A percentile compares a stretch with the other conserved stretches of the same genome.
Evolutionary conservation across 768 basidiomycete species (phyloP).

Genomic region (Termitomyces sp.): DNA sequence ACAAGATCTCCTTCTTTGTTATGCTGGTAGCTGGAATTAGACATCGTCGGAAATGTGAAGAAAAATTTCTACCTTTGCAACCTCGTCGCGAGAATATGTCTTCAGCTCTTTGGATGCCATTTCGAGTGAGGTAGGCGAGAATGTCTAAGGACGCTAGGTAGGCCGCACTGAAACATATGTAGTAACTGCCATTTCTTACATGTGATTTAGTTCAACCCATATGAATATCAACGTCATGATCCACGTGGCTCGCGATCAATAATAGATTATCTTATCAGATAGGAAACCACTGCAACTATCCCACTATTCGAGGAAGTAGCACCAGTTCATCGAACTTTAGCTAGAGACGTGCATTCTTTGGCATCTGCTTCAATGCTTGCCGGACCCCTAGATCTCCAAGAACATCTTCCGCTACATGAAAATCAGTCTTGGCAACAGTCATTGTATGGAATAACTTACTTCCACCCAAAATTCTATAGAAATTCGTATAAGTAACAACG

Average conservation of each 20-base stretch:
- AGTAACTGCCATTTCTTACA: neutral
- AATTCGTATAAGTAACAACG: neutral
- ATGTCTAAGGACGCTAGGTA: neutral
- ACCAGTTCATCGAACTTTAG: too few species aligned
- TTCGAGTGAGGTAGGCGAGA: neutral
- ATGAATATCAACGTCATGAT: neutral
- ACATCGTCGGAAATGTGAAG: neutral
- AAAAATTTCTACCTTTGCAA: conserved; percentile 33
- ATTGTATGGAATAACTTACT: conserved; percentile 10
- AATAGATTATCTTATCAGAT: neutral
- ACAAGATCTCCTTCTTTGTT: conserved; percentile 70
- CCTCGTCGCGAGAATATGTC: conserved; percentile 35
- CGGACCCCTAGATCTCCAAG: conserved; percentile 58
- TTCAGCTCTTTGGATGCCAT: conserved; percentile 35
- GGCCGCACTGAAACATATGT: neutral
- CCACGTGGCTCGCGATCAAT: neutral
- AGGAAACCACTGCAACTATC: neutral
- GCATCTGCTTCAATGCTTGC: conserved; percentile 55
- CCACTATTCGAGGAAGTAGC: too few species aligned
- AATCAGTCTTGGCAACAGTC: neutral
- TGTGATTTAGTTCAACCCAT: conserved; percentile 7
- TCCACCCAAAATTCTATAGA: conserved; percentile 21
- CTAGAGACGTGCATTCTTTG: conserved; percentile 45
- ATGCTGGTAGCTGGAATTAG: conserved; percentile 42
- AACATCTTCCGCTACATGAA: conserved; percentile 47